These are phyloP conservation scores for Metschnikowia cubensis DNA, from an alignment of 805 yeast species.

Conservation along the genomic window DNA sequence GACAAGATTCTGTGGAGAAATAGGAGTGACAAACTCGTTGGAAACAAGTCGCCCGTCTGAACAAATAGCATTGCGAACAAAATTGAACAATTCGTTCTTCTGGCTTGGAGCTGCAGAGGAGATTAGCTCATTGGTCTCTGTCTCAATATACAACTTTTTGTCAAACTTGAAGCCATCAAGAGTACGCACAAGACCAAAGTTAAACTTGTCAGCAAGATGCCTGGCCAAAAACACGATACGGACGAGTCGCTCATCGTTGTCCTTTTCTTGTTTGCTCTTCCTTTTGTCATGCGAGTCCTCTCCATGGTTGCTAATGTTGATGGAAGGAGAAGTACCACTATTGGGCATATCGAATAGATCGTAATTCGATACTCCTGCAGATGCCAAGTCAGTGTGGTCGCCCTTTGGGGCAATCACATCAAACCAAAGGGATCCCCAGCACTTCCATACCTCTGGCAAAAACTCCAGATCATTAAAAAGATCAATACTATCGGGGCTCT, in stretches of 20 bases:
- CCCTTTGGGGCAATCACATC: conserved; percentile 53
- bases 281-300: conserved; percentile 11
- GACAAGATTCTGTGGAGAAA: conserved; percentile 29
- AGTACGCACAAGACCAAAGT: conserved; percentile 52
- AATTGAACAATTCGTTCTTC: conserved; percentile 21
- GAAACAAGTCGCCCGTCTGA: conserved; percentile 41
- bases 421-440: conserved; percentile 84
- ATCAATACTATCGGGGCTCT: conserved; percentile 40
- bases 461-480: conserved; percentile 56
- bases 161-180: conserved; percentile 44
- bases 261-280: conserved; percentile 30
- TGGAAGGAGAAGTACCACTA: conserved; percentile 48
- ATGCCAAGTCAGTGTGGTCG: conserved; percentile 46
- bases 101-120: conserved; percentile 17
- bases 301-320: conserved; percentile 29
- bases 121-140: conserved; percentile 22
- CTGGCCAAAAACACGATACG: conserved; percentile 50
- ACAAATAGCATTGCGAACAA: conserved; percentile 33
- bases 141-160: conserved; percentile 23
- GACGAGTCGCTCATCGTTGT: conserved; percentile 48
- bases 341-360: conserved; percentile 62
- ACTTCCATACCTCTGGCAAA: conserved; percentile 74
- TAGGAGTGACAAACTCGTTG: conserved; percentile 36
- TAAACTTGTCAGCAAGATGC: conserved; percentile 48
- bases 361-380: conserved; percentile 53